phyloP scores from a whole-genome alignment of 768 basidiomycete species.

The Dentipellis fragilis region DNA sequence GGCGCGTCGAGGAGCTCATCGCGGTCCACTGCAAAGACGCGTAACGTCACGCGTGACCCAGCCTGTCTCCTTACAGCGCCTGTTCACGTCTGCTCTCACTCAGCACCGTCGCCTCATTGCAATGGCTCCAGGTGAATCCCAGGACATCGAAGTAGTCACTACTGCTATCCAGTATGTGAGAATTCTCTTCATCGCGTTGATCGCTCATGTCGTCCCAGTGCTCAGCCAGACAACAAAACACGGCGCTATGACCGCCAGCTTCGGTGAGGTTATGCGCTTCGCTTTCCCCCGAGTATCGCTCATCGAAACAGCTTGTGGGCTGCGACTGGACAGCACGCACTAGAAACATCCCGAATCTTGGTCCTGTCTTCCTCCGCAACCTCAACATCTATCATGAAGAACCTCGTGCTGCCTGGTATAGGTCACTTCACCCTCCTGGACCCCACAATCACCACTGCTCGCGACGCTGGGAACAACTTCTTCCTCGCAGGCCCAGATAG shows the following conservation, averaged over 20 bases:
- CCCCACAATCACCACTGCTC: constrained; percentile 41
- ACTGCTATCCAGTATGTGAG: constrained; percentile 27
- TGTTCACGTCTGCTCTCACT: not conserved
- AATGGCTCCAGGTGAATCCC: constrained; percentile 25
- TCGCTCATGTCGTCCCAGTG: constrained; percentile 23
- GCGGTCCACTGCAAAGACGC: not conserved
- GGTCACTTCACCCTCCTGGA: constrained; percentile 95
- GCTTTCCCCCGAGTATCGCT: not conserved
- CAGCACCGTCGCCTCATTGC: not conserved
- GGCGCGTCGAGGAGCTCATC: constrained; percentile 40
- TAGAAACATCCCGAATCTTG: constrained; percentile 76
- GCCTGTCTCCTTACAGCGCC: not conserved
- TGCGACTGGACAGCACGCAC: constrained; percentile 78
- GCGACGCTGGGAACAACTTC: constrained; percentile 94
- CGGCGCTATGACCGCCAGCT: constrained; percentile 93
- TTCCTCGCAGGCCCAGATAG: constrained; percentile 74
- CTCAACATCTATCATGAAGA: constrained; percentile 86
- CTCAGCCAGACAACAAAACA: constrained; percentile 77
- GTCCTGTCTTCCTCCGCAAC: constrained; percentile 77
- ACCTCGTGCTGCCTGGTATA: constrained; percentile 91
- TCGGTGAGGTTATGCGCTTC: constrained; percentile 37
- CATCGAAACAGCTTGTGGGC: constrained; percentile 70
- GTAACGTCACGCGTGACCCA: not conserved
- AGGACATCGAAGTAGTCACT: constrained; percentile 38
- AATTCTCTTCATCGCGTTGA: not conserved